Base-by-base conservation (phyloP, 2,329 filamentous ascomycete species). In the Nothomitra cinnamomea region DNA sequence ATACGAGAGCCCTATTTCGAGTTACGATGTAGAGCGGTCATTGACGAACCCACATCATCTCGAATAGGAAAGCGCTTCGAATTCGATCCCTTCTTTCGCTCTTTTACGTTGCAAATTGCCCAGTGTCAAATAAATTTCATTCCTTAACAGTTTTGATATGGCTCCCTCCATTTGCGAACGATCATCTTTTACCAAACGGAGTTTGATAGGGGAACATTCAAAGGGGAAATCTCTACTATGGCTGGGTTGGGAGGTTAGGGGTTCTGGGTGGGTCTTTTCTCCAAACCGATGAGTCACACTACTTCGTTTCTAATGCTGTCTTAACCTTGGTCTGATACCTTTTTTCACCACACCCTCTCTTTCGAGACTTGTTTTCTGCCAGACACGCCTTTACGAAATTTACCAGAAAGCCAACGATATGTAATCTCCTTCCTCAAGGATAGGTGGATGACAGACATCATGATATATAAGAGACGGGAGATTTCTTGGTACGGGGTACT, bases 271-370 rank as follows among this genome's bases (percentile, higher is more conserved):
- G 45, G 45, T 49, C 24, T 49, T 3, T 35, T 49, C 7, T 19
- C 45, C 32, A 4, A 19, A 49, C 28, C 4, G 7, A 35, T 32
- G 10, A 32, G 28, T 32, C 28, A 10, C 28, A 32, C 15, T 49
- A 49, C 45, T 49, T 49, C 45, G 19, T 49, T 49, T 28, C 32
- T 32, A 49, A 32, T 35, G 45, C 45, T 49, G 25, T 49, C 45
- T 49, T 49, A 49, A 24, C 32, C 24, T 28, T 48, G 43, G 19
- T 48, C 12, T 28, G 21, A 22, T 22, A 12, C 12, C 24, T 21
- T 45, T 22, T 22, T 22, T 22, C 42, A 19, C 12, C 28, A 24
- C 25, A 25, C 28, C 8, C n/a, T 28, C 19, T 48, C 22, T 12
- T 21, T 45, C 24, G 41, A 48, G 21, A 48, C 15, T 25, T 15